Evolutionary conservation across 495 filamentous ascomycete genomes (phyloP), one percentile per base, ranked within the genome.

Genomic region (Neurospora sublineolata): DNA sequence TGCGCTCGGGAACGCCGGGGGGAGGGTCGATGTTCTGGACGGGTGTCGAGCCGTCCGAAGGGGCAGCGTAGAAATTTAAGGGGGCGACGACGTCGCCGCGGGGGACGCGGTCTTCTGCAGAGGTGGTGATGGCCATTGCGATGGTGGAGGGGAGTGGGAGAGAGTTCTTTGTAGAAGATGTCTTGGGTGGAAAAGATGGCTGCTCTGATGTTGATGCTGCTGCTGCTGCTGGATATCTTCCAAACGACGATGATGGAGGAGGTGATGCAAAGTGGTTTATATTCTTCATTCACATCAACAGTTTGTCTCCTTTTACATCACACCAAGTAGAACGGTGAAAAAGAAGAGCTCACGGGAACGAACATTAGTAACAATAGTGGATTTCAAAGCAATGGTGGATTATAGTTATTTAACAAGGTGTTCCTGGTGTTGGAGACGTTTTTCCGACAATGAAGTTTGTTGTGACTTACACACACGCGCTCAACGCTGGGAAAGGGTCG

Each of bases 1-100:
- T 86, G 83, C 0, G 88, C 87, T 46, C 86, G 74, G 71, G 87
- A 52, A 84, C 72, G 68, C 88, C 91, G 0, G 92, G 89, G 11
- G 87, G 87, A 5, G 76, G 67, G 72, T 91, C 88, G 78, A 94
- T 90, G 79, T 89, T 90, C 82, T 93, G 88, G 83, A 84, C 90
- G 18, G 92, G 92, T 3, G 72, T 76, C 23, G 86, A 83, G 79
- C 88, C 88, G 77, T 93, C 89, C 16, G 85, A 42, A 1, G 93
- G 91, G 0, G 87, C 84, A 1, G 67, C 37, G 80, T 89, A 93
- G 87, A 93, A 97, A 82, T 88, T 87, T 4, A 97, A 83, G 41
- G 77, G 78, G 36, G 90, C 84, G 23, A 81, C 84, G 42, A 92
- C 88, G 76, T 90, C 84, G 68, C 93, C 93, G 64, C 87, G 84